A percentile compares a stretch with the other conserved stretches of the same genome.
Conservation (phyloP, 2,329 filamentous ascomycete species). For the Cytospora paraplurivora region DNA sequence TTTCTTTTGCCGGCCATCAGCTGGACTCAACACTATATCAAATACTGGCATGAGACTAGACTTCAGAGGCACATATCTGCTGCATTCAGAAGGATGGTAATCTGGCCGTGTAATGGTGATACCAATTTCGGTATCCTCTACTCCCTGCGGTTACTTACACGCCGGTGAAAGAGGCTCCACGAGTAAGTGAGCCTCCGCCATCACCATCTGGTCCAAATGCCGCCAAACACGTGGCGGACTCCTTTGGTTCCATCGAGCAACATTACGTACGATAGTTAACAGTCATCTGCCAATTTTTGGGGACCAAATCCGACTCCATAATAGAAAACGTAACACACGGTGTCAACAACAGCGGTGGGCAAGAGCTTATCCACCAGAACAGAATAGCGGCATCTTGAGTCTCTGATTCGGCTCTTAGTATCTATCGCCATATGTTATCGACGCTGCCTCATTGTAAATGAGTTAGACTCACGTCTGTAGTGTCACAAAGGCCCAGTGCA, state of each 20-base stretch:
- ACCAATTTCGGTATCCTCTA: neutral
- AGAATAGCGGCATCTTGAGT: neutral
- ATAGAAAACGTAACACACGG: too few species aligned
- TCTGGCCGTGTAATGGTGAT: neutral
- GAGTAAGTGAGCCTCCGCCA: neutral
- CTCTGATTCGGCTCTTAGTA: neutral
- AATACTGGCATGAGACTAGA: neutral
- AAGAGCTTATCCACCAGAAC: neutral
- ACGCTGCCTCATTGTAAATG: neutral
- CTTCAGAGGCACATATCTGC: neutral
- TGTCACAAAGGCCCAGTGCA: neutral
- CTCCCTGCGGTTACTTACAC: neutral
- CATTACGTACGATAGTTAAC: slow-evolving; percentile 24
- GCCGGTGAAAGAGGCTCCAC: neutral
- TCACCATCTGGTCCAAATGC: neutral
- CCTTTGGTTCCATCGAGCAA: neutral
- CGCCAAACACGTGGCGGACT: neutral
- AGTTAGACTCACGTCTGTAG: too few species aligned
- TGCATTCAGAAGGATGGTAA: neutral
- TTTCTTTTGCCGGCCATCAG: neutral
- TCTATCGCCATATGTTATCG: neutral
- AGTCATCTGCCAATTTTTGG: neutral
- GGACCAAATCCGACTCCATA: neutral
- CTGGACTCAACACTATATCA: neutral
- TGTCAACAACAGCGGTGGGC: neutral